A percentile compares a stretch with the other conserved stretches of the same genome.
These are phyloP conservation scores for Penicilliopsis zonata DNA, from an alignment of 495 filamentous ascomycete genomes.

Conservation along the genomic window DNA sequence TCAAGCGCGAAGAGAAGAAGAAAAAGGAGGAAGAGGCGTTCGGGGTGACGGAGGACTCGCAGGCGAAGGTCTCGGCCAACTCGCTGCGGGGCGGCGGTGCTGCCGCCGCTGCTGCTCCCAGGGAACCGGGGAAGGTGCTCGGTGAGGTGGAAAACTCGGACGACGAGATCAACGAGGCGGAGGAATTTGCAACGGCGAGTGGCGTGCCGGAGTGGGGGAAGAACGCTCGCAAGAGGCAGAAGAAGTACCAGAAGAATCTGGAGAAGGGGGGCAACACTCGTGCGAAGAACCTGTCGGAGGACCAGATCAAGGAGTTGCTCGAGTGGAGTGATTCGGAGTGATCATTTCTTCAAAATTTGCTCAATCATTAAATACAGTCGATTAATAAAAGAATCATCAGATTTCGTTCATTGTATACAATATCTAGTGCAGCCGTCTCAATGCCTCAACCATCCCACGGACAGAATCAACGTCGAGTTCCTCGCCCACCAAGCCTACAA, in stretches of 20 bases:
- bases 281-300: constrained; percentile 33
- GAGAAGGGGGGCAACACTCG: constrained; percentile 34
- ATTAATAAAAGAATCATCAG: no score
- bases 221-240: constrained; percentile 49
- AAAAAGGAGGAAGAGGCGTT: constrained; percentile 21
- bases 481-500: constrained; percentile 43
- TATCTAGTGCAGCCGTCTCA: constrained; percentile 54
- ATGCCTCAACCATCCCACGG: constrained; percentile 57
- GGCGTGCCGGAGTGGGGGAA: constrained; percentile 37
- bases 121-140: constrained; percentile 30
- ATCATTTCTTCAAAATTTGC: background rate
- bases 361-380: background rate
- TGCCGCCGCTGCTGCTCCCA: no score
- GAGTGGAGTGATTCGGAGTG: constrained; percentile 40
- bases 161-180: constrained; percentile 50
- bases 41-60: constrained; percentile 38
- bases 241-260: constrained; percentile 41
- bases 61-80: constrained; percentile 48
- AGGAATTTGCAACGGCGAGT: constrained; percentile 34
- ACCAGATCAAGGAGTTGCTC: constrained; percentile 56
- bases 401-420: no score
- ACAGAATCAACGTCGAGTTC: constrained; percentile 59
- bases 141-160: constrained; percentile 34
- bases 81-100: constrained; percentile 43
- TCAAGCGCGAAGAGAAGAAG: constrained; percentile 38